Conservation (phyloP, 225 moss, liverwort and hornwort genomes). For the Polytrichum commune region DNA sequence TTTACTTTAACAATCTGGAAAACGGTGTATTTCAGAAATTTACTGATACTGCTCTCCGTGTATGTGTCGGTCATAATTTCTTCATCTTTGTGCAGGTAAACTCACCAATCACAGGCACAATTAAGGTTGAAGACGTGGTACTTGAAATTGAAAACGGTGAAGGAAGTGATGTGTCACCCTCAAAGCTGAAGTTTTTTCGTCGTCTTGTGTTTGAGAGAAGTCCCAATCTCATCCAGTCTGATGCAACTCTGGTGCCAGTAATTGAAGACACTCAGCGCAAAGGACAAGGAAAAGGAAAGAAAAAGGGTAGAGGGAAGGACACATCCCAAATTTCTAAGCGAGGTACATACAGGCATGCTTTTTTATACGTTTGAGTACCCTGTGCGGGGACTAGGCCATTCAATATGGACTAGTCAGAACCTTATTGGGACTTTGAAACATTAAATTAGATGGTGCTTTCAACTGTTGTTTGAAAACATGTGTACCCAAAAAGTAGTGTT, state of each 20-base stretch:
- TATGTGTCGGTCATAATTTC: background rate
- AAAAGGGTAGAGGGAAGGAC: constrained; percentile 54
- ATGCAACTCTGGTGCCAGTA: constrained; percentile 67
- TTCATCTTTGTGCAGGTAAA: constrained; percentile 44
- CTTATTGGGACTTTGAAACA: too few relatives aligned
- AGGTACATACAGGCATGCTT: constrained; percentile 15
- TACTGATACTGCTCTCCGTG: too few relatives aligned
- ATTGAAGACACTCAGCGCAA: constrained; percentile 25
- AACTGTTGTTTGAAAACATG: too few relatives aligned
- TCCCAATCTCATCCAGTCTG: constrained; percentile 88
- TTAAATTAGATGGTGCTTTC: too few relatives aligned
- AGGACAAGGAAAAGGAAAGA: constrained; percentile 44
- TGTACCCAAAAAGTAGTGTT: too few relatives aligned
- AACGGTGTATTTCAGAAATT: too few relatives aligned
- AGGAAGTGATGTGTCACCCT: constrained; percentile 26
- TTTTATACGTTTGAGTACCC: too few relatives aligned
- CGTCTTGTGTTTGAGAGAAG: constrained; percentile 89
- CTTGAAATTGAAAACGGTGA: constrained; percentile 45
- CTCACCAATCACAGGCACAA: constrained; percentile 80
- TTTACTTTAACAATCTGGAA: too few relatives aligned
- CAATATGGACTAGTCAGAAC: too few relatives aligned
- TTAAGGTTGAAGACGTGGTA: constrained; percentile 84
- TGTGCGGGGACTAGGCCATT: too few relatives aligned
- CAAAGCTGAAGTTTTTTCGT: constrained; percentile 53
- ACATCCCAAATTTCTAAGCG: constrained; percentile 22